These are phyloP conservation scores for Trichophyton simii DNA, from an alignment of 2,329 filamentous ascomycete genomes.

Conservation along the genomic window DNA sequence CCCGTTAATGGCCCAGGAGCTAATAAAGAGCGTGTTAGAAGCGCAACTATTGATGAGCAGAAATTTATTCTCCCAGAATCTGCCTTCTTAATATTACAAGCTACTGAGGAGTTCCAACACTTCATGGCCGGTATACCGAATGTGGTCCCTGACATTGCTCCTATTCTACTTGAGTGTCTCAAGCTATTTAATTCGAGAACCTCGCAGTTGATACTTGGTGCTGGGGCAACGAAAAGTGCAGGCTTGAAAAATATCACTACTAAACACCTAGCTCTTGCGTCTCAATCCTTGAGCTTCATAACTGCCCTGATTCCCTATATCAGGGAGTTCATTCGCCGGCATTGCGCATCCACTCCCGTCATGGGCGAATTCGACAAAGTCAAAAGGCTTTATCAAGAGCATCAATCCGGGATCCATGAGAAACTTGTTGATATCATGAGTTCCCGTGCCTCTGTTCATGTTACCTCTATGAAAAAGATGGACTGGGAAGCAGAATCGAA, in stretches of 20 bases:
- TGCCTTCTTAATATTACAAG: conserved; percentile 65
- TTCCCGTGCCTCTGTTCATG: conserved; percentile 58
- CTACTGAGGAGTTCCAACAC: conserved; percentile 70
- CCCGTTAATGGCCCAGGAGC: conserved; percentile 12
- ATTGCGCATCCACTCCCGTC: conserved; percentile 44
- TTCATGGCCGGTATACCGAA: conserved; percentile 76
- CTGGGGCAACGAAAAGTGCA: conserved; percentile 76
- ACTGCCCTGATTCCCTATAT: conserved; percentile 79
- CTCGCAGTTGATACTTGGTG: conserved; percentile 90
- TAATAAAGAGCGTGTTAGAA: conserved; percentile 52
- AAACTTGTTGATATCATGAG: conserved; percentile 91
- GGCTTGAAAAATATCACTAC: conserved; percentile 94
- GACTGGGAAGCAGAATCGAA: conserved; percentile 54
- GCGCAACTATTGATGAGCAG: conserved; percentile 70
- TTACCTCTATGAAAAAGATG: conserved; percentile 60
- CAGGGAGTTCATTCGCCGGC: conserved; percentile 77
- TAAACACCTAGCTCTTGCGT: conserved; percentile 83
- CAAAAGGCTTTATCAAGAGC: conserved; percentile 70
- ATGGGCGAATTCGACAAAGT: conserved; percentile 85
- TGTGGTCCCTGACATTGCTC: conserved; percentile 72
- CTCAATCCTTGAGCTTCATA: conserved; percentile 77
- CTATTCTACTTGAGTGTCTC: conserved; percentile 69
- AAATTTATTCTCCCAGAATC: conserved; percentile 77
- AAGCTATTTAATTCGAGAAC: conserved; percentile 92
- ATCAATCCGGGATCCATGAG: conserved; percentile 80